Conservation (phyloP, 108 stramenopile species). For the Discostella stelligeroides region DNA sequence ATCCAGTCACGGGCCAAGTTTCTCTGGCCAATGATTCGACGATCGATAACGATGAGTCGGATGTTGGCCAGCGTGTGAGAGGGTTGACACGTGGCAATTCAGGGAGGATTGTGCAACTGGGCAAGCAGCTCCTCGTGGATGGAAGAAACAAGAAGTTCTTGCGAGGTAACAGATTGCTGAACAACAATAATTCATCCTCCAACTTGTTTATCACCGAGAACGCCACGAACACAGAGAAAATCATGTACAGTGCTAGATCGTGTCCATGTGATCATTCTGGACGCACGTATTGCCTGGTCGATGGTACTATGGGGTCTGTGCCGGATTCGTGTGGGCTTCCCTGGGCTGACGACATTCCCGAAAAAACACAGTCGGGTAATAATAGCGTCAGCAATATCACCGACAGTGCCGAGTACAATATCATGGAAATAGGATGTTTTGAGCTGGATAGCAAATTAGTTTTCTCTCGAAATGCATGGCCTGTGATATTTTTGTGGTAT, state of each 20-base stretch:
- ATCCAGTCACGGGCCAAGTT: slow-evolving; percentile 20
- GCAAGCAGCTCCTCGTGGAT: neutral
- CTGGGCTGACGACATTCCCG: slow-evolving; percentile 1
- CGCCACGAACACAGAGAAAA: neutral
- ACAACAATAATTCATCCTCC: neutral
- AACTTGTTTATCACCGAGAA: neutral
- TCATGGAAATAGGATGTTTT: slow-evolving; percentile 40
- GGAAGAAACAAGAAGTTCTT: slow-evolving; percentile 13
- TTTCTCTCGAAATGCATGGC: slow-evolving; percentile 54
- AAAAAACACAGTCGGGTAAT: neutral
- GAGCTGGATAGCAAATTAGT: slow-evolving; percentile 37
- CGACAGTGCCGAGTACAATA: slow-evolving; percentile 3
- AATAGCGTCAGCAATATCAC: neutral
- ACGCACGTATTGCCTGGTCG: slow-evolving; percentile 40
- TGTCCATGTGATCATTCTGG: slow-evolving; percentile 38
- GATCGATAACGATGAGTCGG: neutral
- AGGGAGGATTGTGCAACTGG: neutral
- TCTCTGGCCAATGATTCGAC: slow-evolving; percentile 14
- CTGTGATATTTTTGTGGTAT: slow-evolving; percentile 52
- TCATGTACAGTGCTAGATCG: slow-evolving; percentile 24
- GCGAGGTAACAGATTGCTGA: neutral
- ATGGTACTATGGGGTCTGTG: slow-evolving; percentile 14
- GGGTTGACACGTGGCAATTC: neutral
- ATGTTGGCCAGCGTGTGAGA: too few relatives aligned
- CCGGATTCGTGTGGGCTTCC: slow-evolving; percentile 46